Evolutionary conservation across 1,139 yeast genomes (phyloP).

Genomic region (Lodderomyces pseudojiufengensis): DNA sequence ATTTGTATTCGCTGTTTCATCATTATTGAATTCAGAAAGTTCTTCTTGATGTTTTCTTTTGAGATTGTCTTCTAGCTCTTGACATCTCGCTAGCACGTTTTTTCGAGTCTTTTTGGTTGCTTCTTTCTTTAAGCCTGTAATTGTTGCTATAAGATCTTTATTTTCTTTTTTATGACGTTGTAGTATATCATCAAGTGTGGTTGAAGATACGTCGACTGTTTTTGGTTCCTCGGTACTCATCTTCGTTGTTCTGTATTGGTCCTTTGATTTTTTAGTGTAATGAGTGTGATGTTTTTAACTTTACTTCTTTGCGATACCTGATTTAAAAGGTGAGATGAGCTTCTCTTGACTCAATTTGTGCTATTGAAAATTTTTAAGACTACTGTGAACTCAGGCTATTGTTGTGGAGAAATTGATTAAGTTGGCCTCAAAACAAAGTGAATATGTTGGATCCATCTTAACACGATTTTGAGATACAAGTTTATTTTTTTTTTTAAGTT

Average conservation of each 20-base stretch:
- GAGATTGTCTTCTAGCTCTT: constrained; percentile 54
- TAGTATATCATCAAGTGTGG: constrained; percentile 47
- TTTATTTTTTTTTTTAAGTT: too few species aligned
- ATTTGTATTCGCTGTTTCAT: constrained; percentile 14
- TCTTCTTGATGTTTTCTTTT: constrained; percentile 54
- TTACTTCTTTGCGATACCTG: too few species aligned
- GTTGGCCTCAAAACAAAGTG: too few species aligned
- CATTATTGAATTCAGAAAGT: constrained; percentile 18
- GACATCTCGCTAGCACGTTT: constrained; percentile 51
- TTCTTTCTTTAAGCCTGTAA: constrained; percentile 77
- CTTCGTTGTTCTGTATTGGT: too few species aligned
- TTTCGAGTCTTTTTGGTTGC: constrained; percentile 78
- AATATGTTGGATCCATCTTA: too few species aligned
- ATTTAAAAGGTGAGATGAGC: not conserved
- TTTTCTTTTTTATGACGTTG: constrained; percentile 67
- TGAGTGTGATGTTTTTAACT: too few species aligned
- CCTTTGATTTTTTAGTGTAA: too few species aligned
- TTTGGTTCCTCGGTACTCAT: not conserved
- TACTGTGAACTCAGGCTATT: too few species aligned
- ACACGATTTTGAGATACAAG: too few species aligned
- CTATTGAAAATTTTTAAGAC: too few species aligned
- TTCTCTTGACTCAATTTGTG: not conserved
- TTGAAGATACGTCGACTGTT: too few species aligned
- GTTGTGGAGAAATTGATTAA: too few species aligned
- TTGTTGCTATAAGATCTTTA: constrained; percentile 59